Conservation (phyloP, 192 early-diverging fungal species). For the Rhizophagus sp. region DNA sequence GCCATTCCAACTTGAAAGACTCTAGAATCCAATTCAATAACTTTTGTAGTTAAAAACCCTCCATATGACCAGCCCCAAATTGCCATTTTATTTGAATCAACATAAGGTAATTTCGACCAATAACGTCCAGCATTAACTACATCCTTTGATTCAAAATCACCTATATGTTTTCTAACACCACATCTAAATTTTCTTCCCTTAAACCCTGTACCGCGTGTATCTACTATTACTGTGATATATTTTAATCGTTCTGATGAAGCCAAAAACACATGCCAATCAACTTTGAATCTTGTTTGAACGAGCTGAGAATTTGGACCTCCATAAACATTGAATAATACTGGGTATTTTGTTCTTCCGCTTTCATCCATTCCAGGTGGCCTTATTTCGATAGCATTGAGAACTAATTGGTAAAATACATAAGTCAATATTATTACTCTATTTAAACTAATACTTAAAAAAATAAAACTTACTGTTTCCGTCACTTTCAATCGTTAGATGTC, state of each 20-base stretch:
- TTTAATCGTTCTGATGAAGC: constrained; percentile 52
- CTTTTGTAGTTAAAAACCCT: constrained; percentile 83
- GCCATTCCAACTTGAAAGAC: constrained; percentile 86
- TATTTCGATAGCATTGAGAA: constrained; percentile 80
- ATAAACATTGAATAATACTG: constrained; percentile 83
- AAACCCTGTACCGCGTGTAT: constrained; percentile 88
- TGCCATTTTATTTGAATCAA: constrained; percentile 78
- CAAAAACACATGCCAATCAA: constrained; percentile 74
- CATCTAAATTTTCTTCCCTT: constrained; percentile 82
- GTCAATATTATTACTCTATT: constrained; percentile 39
- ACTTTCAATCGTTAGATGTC: constrained; percentile 38
- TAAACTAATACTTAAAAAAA: not conserved
- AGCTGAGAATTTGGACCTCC: constrained; percentile 91
- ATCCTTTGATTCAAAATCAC: constrained; percentile 81
- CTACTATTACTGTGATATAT: constrained; percentile 76
- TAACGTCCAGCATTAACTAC: constrained; percentile 80
- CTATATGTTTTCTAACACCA: constrained; percentile 75
- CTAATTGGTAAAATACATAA: constrained; percentile 16
- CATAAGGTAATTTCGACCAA: constrained; percentile 66
- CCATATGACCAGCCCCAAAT: constrained; percentile 99
- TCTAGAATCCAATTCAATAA: constrained; percentile 81
- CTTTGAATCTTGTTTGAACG: constrained; percentile 61
- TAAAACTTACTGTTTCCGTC: constrained; percentile 43
- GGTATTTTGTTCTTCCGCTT: constrained; percentile 67
- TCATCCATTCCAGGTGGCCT: constrained; percentile 80